Evolutionary conservation across 176 grass and related monocot genomes (phyloP), one percentile per base, ranked within the genome.

Genomic region (Olyra latifolia): DNA sequence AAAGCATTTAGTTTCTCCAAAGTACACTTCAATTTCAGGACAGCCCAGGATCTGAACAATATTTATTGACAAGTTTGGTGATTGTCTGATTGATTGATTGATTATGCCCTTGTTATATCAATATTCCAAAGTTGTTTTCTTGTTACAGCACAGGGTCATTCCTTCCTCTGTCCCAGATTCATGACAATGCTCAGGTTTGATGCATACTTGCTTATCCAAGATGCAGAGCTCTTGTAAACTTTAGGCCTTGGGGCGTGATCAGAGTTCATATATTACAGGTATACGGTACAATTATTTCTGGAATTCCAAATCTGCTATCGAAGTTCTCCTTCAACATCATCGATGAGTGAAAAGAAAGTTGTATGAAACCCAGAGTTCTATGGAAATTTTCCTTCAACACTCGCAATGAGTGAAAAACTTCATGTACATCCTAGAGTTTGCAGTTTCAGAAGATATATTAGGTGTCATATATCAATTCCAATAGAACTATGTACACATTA

Each of bases 331-430:
- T 89, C 76, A 82, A 73, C 68, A 49, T 91, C 25, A 72, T 76
- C 67, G 10, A 16, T 40, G 83, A 78, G 41, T 88, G 66, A 84
- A 17, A 56, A 72, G 27, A 7, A 25, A 1, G 42, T 20, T 16
- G 8, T 13, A 14, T 46, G 20, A 2, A 35, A 29, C 47, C 0
- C 40, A 15, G 8, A 28, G 11, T 20, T 15, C 72, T 94, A 2
- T 91, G 83, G 3, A 94, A 82, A 50, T 94, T 94, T 76, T 89
- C 83, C 66, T 54, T 89, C 72, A 82, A 73, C 68, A 42, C 89
- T 27, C 62, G 72, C 67, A 13, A 16, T 40, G 83, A 78, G 40
- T 88, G 66, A 84, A 19, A 56, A 71, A 25, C 0, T 15, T 20
- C 13, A 27, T 13, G 13, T 46, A n/a, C 4, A 38, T 29, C 38